Evolutionary conservation across 2,329 filamentous ascomycete genomes (phyloP).

Genomic region (Sporothrix sp.): DNA sequence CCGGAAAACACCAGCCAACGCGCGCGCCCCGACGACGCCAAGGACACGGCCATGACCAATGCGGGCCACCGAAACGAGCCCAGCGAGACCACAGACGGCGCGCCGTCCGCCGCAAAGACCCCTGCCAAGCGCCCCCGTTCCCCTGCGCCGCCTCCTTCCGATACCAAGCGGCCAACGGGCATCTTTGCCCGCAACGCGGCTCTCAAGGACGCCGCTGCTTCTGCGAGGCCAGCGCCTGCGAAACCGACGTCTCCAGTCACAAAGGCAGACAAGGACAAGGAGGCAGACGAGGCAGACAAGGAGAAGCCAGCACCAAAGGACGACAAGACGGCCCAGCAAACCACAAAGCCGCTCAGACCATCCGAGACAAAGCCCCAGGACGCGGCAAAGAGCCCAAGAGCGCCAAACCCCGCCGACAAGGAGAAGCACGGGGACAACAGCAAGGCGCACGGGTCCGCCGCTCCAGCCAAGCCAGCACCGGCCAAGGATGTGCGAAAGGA

Average conservation of each 20-base stretch:
- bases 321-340: neutral
- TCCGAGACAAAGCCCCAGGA: neutral
- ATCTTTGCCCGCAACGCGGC: slow-evolving; percentile 7
- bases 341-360: neutral
- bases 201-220: neutral
- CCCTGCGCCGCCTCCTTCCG: neutral
- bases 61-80: slow-evolving; percentile 35
- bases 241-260: too few species aligned
- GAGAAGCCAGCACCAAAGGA: neutral
- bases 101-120: neutral
- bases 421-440: neutral
- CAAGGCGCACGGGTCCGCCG: neutral
- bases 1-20: slow-evolving; percentile 32
- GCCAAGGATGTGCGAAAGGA: neutral
- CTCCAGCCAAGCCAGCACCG: neutral
- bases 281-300: neutral
- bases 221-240: neutral
- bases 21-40: slow-evolving; percentile 45
- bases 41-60: slow-evolving; percentile 28
- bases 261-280: slow-evolving; percentile 1
- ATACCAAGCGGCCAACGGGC: slow-evolving; percentile 7
- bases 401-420: neutral
- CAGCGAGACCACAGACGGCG: slow-evolving; percentile 35
- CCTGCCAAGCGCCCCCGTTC: neutral
- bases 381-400: neutral